Conservation (phyloP, 2,329 filamentous ascomycete genomes). For the Xylaria sp. region DNA sequence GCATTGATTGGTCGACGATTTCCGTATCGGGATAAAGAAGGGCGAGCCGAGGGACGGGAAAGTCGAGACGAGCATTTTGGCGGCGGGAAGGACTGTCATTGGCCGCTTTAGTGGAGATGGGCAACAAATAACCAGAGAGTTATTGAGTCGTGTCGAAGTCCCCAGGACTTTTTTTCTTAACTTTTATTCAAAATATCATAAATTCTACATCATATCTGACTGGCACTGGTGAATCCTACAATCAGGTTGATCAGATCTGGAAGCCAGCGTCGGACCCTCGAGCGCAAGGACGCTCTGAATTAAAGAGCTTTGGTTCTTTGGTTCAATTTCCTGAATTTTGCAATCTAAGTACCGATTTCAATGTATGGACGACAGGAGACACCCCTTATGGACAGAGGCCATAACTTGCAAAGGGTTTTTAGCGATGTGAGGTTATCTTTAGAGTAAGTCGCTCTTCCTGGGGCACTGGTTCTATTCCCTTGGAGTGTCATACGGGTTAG, state of each 20-base stretch:
- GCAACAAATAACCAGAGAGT: background rate
- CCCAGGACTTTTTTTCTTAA: background rate
- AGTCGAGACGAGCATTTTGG: conserved; percentile 19
- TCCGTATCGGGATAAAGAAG: conserved; percentile 16
- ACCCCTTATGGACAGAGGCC: background rate
- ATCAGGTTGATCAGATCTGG: background rate
- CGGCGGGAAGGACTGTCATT: conserved; percentile 27
- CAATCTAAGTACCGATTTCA: background rate
- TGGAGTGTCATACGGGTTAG: too few relatives aligned
- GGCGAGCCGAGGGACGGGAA: conserved; percentile 25
- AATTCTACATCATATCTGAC: background rate
- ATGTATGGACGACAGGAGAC: background rate
- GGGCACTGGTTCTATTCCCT: too few relatives aligned
- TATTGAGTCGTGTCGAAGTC: background rate
- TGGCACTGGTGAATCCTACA: background rate
- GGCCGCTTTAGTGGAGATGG: background rate
- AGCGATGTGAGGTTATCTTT: too few relatives aligned
- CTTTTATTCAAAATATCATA: background rate
- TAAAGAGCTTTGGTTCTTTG: background rate
- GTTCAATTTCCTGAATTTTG: background rate
- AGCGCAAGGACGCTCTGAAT: background rate
- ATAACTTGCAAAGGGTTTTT: too few relatives aligned
- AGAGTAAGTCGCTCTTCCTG: too few relatives aligned
- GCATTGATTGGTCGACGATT: conserved; percentile 17
- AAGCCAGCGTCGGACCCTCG: background rate